phyloP scores from a whole-genome alignment of 2,329 filamentous ascomycete genomes.

The Colletotrichum sp. region DNA sequence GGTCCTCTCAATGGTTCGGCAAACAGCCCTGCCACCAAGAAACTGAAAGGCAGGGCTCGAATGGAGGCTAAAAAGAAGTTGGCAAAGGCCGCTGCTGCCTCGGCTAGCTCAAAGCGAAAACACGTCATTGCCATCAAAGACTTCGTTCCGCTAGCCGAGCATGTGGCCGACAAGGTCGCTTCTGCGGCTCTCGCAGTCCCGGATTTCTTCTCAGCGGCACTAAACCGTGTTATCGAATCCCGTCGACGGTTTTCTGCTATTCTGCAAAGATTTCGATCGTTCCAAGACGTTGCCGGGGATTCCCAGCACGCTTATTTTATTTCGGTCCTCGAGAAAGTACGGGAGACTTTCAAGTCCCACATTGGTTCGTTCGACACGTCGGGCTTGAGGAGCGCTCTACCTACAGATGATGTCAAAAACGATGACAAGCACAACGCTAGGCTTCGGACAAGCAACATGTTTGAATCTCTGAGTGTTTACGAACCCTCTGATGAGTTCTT shows the following conservation, averaged over 20 bases:
- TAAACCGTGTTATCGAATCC: conserved; percentile 42
- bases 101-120: conserved; percentile 17
- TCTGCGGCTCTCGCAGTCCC: conserved; percentile 27
- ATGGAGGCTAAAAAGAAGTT: neutral
- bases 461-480: conserved; percentile 38
- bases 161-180: conserved; percentile 26
- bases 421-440: neutral
- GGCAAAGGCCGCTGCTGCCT: neutral
- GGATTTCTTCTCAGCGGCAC: conserved; percentile 29
- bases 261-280: conserved; percentile 21
- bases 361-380: neutral
- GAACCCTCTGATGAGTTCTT: conserved; percentile 43
- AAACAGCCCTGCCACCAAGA: neutral
- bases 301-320: conserved; percentile 37
- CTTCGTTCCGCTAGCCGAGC: conserved; percentile 42
- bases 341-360: conserved; percentile 30
- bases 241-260: conserved; percentile 32
- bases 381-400: neutral
- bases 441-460: conserved; percentile 30
- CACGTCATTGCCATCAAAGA: conserved; percentile 42
- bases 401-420: neutral
- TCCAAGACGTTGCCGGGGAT: conserved; percentile 26
- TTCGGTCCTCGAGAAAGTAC: conserved; percentile 37
- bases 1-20: conserved; percentile 3
- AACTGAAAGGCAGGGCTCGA: conserved; percentile 33